These are phyloP conservation scores for Entomortierella lignicola DNA, from an alignment of 192 early-diverging fungal genomes.

Conservation along the genomic window DNA sequence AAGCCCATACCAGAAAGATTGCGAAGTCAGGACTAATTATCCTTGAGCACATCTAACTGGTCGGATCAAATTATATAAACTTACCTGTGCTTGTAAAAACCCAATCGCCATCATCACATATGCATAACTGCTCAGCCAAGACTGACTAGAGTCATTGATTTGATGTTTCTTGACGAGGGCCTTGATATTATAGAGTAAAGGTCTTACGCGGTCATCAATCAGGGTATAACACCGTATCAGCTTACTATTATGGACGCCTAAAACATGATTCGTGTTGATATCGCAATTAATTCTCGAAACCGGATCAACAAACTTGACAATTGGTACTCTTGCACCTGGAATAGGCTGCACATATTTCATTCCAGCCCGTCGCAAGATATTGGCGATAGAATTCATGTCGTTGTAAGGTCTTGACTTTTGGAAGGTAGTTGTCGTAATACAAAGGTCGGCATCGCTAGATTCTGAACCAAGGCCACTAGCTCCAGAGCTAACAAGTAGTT, in stretches of 20 bases:
- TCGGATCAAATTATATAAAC: no score
- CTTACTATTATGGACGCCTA: constrained; percentile 56
- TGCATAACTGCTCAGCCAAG: constrained; percentile 48
- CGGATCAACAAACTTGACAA: constrained; percentile 56
- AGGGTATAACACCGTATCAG: constrained; percentile 49
- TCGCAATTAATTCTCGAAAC: constrained; percentile 40
- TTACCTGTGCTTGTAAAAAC: constrained; percentile 44
- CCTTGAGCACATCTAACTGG: neutral
- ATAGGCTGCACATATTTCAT: constrained; percentile 49
- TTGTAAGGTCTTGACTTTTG: constrained; percentile 14
- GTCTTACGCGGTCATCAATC: constrained; percentile 52
- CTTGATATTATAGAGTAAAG: constrained; percentile 50
- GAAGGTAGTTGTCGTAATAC: constrained; percentile 26
- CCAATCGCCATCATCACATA: constrained; percentile 53
- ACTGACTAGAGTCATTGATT: constrained; percentile 51
- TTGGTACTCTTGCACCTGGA: constrained; percentile 41
- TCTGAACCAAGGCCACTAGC: constrained; percentile 43
- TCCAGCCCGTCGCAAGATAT: constrained; percentile 28
- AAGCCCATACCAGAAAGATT: neutral
- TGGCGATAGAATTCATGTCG: constrained; percentile 23
- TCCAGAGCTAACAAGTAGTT: constrained; percentile 15
- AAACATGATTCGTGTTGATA: constrained; percentile 47
- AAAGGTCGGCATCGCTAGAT: constrained; percentile 47
- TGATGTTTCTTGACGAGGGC: constrained; percentile 42
- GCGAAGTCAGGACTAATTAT: neutral